Percentiles rank a stretch among this genome's conserved stretches.
Evolutionary conservation across 2,329 filamentous ascomycete genomes (phyloP).

Genomic region (Exserohilum rostratum): DNA sequence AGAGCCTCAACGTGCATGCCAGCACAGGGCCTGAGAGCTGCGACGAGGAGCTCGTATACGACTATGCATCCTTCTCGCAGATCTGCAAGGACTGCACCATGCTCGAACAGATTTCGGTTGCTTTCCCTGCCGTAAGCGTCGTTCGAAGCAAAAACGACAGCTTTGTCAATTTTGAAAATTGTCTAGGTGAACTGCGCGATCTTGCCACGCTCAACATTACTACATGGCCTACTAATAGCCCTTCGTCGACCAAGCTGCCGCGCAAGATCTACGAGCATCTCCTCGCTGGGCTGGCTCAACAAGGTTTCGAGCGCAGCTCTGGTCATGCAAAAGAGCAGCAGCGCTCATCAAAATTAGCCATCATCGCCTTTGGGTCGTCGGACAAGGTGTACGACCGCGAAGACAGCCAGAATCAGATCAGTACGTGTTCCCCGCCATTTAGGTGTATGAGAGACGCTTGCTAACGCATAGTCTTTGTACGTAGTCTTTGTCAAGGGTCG

Average conservation of each 20-base stretch:
- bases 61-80: slow-evolving; percentile 51
- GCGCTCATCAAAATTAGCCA: slow-evolving; percentile 48
- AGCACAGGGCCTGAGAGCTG: slow-evolving; percentile 43
- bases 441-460: background rate
- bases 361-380: slow-evolving; percentile 55
- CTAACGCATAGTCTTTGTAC: background rate
- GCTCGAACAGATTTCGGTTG: slow-evolving; percentile 55
- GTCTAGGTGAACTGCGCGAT: slow-evolving; percentile 46
- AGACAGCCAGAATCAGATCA: slow-evolving; percentile 54
- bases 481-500: slow-evolving; percentile 53
- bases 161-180: slow-evolving; percentile 53
- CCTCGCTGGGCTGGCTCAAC: slow-evolving; percentile 50
- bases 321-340: slow-evolving; percentile 34
- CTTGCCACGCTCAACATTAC: slow-evolving; percentile 57
- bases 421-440: slow-evolving; percentile 8
- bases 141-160: slow-evolving; percentile 50
- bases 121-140: slow-evolving; percentile 54
- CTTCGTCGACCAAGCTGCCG: slow-evolving; percentile 49
- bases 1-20: slow-evolving; percentile 53
- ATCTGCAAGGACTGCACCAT: slow-evolving; percentile 53
- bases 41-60: slow-evolving; percentile 54
- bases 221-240: slow-evolving; percentile 55
- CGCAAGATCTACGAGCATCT: slow-evolving; percentile 55
- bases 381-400: slow-evolving; percentile 56
- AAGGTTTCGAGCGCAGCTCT: slow-evolving; percentile 43